Base-by-base conservation (phyloP, 495 filamentous ascomycete genomes). In the Cercophora sp. region DNA sequence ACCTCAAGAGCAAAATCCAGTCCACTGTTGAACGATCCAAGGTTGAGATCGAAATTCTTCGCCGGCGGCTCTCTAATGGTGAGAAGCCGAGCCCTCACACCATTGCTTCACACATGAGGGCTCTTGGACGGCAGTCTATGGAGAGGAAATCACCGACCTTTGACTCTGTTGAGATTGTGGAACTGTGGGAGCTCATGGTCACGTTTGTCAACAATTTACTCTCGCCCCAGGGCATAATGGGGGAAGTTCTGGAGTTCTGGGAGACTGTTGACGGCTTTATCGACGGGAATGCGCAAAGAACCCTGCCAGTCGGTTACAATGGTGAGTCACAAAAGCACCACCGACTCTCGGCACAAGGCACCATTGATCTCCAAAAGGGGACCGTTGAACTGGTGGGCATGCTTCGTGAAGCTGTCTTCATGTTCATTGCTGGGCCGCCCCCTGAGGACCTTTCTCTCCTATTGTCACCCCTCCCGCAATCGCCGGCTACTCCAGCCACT, bases 191-290 rank as follows among this genome's bases (percentile, higher is more conserved):
- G 49, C 83, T 87, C 52, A 81, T 93, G 45, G 73, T 87, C 41
- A 68, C 75, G 5, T 91, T 85, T 43, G 64, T 97, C 48, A 85
- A 78, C 37, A 79, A 87, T 31, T 73, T 97, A 16, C 80, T 90
- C 5, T 80, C 86, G 0, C 69, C 82, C 9, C 81, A 80, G 46
- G 93, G 94, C 10, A 74, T 97, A 24, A 73, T 97, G 16, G 91
- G 88, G 2, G 93, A 98, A 62, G 82, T 96, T 2, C 69, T 94
- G 13, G 89, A 91, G 53, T 96, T 95, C 66, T 96, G 91, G 92
- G 88, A 96, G 56, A 92, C 85, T 3, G 85, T 91, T 0, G 85
- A 91, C 58, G 86, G 86, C 1, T 98, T 97, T 70, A 87, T 96
- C 46, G 85, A 91, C 27, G 91, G 90, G 15, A 90, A 83, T 47